Evolutionary conservation across 306 rosid species (phyloP), one percentile per base, ranked within the genome.

Genomic region (Vigna reflexopilosa): DNA sequence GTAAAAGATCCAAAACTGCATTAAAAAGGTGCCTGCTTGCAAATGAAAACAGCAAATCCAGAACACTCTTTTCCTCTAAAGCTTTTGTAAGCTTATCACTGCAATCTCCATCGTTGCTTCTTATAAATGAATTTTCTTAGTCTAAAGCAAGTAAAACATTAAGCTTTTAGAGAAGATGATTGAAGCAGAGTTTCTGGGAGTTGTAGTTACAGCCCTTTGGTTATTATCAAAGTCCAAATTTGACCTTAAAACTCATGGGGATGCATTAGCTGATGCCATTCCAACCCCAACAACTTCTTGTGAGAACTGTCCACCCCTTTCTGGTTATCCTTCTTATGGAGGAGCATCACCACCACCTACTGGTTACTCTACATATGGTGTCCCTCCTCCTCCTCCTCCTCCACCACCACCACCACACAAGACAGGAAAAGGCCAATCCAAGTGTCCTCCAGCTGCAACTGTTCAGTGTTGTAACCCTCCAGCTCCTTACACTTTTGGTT

Each of bases 361-460:
- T 20, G 81, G 74, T 12, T 82, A 85, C 73, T 42, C 77, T 5
- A 75, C 79, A 61, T 82, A 85, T 49, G 28, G 4, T 1, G 38
- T 73, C 1, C 78, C 85, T 0, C 49, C 15, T 10, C 14, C 34
- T 30, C 34, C 34, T 30, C 34, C 34, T 30, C 76, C 85, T 0
- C 49, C 49, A 1, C 14, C 49, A 44, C 49, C 83, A 5, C 83
- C 85, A 2, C 83, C 85, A 0, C 80, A 77, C 3, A 22, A 68
- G 72, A 0, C 9, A 2, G 83, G 67, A 0, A 70, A 67, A 2
- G 83, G 67, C 1, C 70, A 72, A 0, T 73, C 66, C 26, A 85
- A 85, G 70, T 85, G 86, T n/a, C 88, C 88, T 64, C 88, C 88
- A 4, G 73, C 76, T 44, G 50, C 67, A n/a, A 78, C 78, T 69